Conservation (phyloP, 2,329 filamentous ascomycete species). For the Beauveria scarabaeidicola region DNA sequence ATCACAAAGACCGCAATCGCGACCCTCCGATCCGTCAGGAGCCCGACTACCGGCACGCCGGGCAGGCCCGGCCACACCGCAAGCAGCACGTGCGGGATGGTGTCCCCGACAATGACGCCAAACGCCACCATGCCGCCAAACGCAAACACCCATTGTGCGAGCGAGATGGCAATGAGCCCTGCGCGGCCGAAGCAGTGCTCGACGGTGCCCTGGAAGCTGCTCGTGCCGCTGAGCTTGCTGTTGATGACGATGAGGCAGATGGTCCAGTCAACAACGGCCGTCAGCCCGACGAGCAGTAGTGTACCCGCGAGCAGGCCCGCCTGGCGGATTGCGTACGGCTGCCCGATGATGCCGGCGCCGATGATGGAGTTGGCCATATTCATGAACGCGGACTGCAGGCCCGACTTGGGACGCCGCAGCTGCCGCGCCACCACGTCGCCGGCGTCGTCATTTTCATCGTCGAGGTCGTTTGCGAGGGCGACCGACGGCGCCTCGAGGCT, state of each 20-base stretch:
- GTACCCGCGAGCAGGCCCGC: slow-evolving; percentile 78
- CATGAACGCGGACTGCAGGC: slow-evolving; percentile 86
- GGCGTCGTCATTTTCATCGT: slow-evolving; percentile 29
- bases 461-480: slow-evolving; percentile 51
- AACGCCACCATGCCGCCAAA: slow-evolving; percentile 99
- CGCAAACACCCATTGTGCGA: slow-evolving; percentile 97
- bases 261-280: slow-evolving; percentile 89
- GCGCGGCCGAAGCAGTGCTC: slow-evolving; percentile 87
- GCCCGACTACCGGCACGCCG: slow-evolving; percentile 67
- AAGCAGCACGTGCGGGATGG: slow-evolving; percentile 80
- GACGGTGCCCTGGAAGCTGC: slow-evolving; percentile 92
- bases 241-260: slow-evolving; percentile 96
- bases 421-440: slow-evolving; percentile 46
- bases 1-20: slow-evolving; percentile 85
- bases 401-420: slow-evolving; percentile 66
- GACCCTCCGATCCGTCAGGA: slow-evolving; percentile 71
- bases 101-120: slow-evolving; percentile 93
- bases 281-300: slow-evolving; percentile 68
- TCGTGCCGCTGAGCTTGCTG: slow-evolving; percentile 87
- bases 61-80: slow-evolving; percentile 72
- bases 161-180: slow-evolving; percentile 75
- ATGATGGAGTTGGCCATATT: slow-evolving; percentile 99
- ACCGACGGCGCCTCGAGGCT: slow-evolving; percentile 75
- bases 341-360: slow-evolving; percentile 64
- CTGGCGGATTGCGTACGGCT: slow-evolving; percentile 93